Percentiles rank a stretch among this genome's conserved stretches.
These are phyloP conservation scores for Patellifolia procumbens DNA, from an alignment of 179 eudicot species.

Conservation along the genomic window DNA sequence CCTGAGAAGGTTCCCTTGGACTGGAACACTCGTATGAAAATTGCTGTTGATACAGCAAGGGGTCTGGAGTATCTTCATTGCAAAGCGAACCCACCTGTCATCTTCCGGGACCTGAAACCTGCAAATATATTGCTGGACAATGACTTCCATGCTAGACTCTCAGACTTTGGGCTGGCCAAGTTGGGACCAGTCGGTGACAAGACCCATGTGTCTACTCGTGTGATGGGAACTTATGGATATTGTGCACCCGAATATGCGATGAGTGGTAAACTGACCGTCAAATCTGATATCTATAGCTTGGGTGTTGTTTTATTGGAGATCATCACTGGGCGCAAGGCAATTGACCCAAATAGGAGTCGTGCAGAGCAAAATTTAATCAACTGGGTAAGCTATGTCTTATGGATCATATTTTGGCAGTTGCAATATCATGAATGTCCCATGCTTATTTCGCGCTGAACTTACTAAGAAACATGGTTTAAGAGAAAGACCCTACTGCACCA, in stretches of 20 bases:
- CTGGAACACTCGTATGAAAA: constrained; percentile 62
- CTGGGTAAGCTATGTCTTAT: constrained; percentile 47
- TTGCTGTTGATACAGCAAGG: constrained; percentile 62
- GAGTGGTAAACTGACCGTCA: constrained; percentile 71
- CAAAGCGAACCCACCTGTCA: constrained; percentile 61
- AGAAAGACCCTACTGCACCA: too few relatives aligned
- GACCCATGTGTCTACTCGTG: constrained; percentile 62
- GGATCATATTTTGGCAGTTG: neutral
- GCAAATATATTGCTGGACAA: constrained; percentile 61
- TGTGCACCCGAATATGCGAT: constrained; percentile 94
- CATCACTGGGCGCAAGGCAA: constrained; percentile 64
- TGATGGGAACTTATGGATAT: constrained; percentile 86
- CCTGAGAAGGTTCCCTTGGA: constrained; percentile 53
- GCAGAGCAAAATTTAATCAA: constrained; percentile 53
- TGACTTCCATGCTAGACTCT: constrained; percentile 60
- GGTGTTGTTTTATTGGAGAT: constrained; percentile 72
- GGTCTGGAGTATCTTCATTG: constrained; percentile 67
- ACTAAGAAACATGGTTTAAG: too few relatives aligned
- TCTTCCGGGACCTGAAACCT: constrained; percentile 63
- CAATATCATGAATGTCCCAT: neutral
- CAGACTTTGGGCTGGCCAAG: constrained; percentile 79
- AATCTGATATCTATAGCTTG: constrained; percentile 67
- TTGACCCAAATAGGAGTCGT: constrained; percentile 42
- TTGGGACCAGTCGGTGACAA: constrained; percentile 69
- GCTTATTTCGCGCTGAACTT: too few relatives aligned